Evolutionary conservation across 2,329 filamentous ascomycete genomes (phyloP), one percentile per base, ranked within the genome.

Genomic region (Exophiala lecanii-corni): DNA sequence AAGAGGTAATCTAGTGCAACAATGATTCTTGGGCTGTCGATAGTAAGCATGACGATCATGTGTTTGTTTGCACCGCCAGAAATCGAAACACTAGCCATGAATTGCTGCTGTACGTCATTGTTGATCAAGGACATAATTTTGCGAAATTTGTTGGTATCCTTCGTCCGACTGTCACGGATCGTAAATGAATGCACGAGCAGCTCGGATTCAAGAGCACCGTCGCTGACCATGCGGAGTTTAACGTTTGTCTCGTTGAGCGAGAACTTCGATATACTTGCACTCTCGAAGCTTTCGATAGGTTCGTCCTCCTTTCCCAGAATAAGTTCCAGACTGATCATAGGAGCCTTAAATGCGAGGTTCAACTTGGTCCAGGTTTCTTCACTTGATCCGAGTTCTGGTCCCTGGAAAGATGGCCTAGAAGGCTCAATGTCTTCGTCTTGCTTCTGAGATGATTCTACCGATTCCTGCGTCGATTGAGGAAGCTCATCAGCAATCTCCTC

Each of bases 81-180:
- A 65, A 98, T 94, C 0, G 89, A 94, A 3, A 98, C 71, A 61
- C 86, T 96, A 13, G 92, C 92, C 92, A 98, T 98, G 59, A 98
- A 89, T 57, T 99, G 94, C 62, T 97, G 89, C 34, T 81, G 78
- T 41, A 92, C 89, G 43, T 89, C 84, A 55, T 89, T 91, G 64
- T 96, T 97, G 59, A 89, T 89, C 42, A 94, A 82, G 2, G 89
- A 89, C 92, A 98, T 97, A 67, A 98, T 96, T 63, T 91, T 94
- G 38, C 89, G 81, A 74, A 94, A 99, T 61, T 94, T 96, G 70
- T 96, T 98, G 4, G 84, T 86, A 56, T 94, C 89, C 41, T 80
- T 78, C 3, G 81, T 82, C n/a, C 94, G 82, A 51, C 85, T 96
- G 62, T 99, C 92, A 43, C 86, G 79, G 53, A 97, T 95, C 0